Conservation (phyloP, 306 rosid species). For the peach (Prunus persica) region DNA sequence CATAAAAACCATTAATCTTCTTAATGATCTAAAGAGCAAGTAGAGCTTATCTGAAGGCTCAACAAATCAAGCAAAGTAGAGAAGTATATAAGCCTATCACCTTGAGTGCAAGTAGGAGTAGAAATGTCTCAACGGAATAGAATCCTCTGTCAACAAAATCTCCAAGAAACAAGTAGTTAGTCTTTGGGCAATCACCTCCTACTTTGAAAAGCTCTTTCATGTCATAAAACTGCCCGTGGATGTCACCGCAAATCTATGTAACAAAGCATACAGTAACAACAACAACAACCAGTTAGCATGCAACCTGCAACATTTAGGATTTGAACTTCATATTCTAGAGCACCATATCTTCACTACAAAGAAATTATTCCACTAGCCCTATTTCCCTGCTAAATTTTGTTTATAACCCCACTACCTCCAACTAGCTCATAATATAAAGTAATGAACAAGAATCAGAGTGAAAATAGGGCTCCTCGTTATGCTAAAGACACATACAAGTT, state of each 20-base stretch:
- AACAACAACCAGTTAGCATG: slow-evolving; percentile 14
- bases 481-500: background rate
- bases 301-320: slow-evolving; percentile 7
- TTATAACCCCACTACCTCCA: background rate
- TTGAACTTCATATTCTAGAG: background rate
- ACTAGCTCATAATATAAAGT: background rate
- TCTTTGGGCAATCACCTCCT: slow-evolving; percentile 97
- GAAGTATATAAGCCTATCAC: slow-evolving; percentile 32
- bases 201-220: slow-evolving; percentile 99
- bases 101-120: slow-evolving; percentile 92
- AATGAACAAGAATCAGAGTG: background rate
- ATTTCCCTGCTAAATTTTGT: background rate
- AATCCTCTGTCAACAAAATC: slow-evolving; percentile 98
- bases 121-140: slow-evolving; percentile 92
- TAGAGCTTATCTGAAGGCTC: background rate
- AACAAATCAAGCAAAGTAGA: background rate
- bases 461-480: background rate
- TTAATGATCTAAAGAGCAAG: slow-evolving; percentile 7
- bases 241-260: slow-evolving; percentile 91
- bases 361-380: background rate
- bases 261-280: slow-evolving; percentile 5
- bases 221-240: slow-evolving; percentile 97
- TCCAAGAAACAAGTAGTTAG: slow-evolving; percentile 94
- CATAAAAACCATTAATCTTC: background rate
- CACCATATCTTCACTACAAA: background rate